phyloP scores from a whole-genome alignment of 305 asterid genomes.

The Fraxinus xanthoxyloides region DNA sequence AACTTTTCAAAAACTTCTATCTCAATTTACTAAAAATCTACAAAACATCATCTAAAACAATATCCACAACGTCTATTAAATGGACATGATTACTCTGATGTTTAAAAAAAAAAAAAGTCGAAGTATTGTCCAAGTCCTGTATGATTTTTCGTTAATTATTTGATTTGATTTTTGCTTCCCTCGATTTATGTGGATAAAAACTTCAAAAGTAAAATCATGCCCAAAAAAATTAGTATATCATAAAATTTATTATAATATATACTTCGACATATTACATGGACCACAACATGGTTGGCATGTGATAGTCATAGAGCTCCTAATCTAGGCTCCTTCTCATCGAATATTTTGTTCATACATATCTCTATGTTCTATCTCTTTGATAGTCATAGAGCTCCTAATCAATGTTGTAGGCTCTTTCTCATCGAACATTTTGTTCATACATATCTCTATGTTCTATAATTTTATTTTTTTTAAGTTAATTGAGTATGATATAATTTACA shows the following conservation, averaged over 20 bases:
- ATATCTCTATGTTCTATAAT: neutral
- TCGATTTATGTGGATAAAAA: neutral
- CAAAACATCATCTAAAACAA: too few relatives aligned
- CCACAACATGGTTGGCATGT: neutral
- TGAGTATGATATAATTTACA: neutral
- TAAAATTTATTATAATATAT: neutral
- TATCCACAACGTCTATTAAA: too few relatives aligned
- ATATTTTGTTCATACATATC: too few relatives aligned
- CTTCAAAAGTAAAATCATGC: neutral
- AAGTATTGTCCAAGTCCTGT: neutral
- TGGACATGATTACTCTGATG: neutral
- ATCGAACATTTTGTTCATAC: too few relatives aligned
- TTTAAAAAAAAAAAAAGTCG: neutral
- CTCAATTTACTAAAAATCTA: too few relatives aligned
- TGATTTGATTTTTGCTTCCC: neutral
- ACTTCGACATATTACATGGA: neutral
- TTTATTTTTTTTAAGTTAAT: too few relatives aligned
- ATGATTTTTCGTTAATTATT: neutral
- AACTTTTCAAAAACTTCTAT: too few relatives aligned
- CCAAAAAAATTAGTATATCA: too few relatives aligned
- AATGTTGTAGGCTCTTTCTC: neutral
- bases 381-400: neutral
- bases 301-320: too few relatives aligned
- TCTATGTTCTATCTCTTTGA: too few relatives aligned
- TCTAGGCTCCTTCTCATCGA: too few relatives aligned